Conservation (phyloP, 192 early-diverging fungal genomes). For the Allomyces macrogynus region DNA sequence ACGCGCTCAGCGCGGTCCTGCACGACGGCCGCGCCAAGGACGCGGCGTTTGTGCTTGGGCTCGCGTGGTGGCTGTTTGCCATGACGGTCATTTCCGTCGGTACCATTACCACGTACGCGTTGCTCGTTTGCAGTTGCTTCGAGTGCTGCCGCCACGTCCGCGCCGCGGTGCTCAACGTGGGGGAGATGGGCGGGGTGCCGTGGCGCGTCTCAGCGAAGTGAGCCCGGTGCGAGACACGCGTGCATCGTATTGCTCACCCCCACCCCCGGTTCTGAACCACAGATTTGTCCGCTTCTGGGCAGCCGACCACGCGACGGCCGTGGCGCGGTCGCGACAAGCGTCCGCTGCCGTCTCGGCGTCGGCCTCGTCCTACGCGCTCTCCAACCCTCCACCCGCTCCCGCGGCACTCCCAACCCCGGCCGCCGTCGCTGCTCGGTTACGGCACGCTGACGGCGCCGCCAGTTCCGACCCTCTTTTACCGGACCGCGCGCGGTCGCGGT, state of each 20-base stretch:
- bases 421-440: neutral
- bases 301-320: too few species aligned
- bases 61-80: neutral
- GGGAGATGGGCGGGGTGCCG: neutral
- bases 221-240: too few species aligned
- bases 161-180: neutral
- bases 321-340: too few species aligned
- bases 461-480: neutral
- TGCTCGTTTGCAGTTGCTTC: neutral
- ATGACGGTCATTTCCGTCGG: neutral
- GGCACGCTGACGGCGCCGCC: neutral
- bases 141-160: neutral
- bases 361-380: too few species aligned
- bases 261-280: too few species aligned
- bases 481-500: too few species aligned
- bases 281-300: too few species aligned
- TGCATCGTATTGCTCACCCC: too few species aligned
- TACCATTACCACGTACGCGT: neutral
- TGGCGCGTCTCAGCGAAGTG: neutral
- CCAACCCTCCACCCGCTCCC: neutral
- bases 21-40: too few species aligned
- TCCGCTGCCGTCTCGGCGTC: too few species aligned
- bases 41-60: neutral
- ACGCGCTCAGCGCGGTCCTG: too few species aligned
- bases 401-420: neutral